Evolutionary conservation across 345 rosid species (phyloP).

Genomic region (Chamaenerion angustifolium): DNA sequence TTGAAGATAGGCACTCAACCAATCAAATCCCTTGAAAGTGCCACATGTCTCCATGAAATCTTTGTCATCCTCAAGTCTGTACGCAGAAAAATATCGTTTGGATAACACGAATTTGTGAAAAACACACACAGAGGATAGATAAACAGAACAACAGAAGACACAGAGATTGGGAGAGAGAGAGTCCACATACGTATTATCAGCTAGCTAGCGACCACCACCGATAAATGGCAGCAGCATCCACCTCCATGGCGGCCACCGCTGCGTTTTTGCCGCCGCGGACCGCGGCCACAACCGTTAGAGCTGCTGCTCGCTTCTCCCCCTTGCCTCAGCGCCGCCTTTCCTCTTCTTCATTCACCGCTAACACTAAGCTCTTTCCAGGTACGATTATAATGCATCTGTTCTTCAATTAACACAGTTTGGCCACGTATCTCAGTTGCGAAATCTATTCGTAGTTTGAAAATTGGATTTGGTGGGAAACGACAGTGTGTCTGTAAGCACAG

Average conservation of each 20-base stretch:
- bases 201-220: neutral
- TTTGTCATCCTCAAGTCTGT: constrained; percentile 9
- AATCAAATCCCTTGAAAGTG: constrained; percentile 16
- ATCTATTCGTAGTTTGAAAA: too few relatives aligned
- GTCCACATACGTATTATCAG: constrained; percentile 1
- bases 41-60: constrained; percentile 46
- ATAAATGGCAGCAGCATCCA: constrained; percentile 51
- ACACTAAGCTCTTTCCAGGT: constrained; percentile 26
- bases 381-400: neutral
- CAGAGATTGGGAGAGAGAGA: neutral
- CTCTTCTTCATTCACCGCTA: constrained; percentile 11
- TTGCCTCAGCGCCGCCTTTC: constrained; percentile 44
- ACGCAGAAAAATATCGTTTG: constrained; percentile 7
- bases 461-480: too few relatives aligned
- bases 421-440: too few relatives aligned
- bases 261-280: constrained; percentile 29
- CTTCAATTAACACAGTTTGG: too few relatives aligned
- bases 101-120: constrained; percentile 9
- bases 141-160: neutral
- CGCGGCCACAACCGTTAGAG: constrained; percentile 12
- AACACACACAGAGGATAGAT: neutral
- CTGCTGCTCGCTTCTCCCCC: constrained; percentile 36
- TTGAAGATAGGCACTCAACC: constrained; percentile 53
- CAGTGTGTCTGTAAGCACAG: too few relatives aligned
- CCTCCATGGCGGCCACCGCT: constrained; percentile 46